Base-by-base conservation (phyloP, 805 yeast species). In the Lachancea kluyveri region DNA sequence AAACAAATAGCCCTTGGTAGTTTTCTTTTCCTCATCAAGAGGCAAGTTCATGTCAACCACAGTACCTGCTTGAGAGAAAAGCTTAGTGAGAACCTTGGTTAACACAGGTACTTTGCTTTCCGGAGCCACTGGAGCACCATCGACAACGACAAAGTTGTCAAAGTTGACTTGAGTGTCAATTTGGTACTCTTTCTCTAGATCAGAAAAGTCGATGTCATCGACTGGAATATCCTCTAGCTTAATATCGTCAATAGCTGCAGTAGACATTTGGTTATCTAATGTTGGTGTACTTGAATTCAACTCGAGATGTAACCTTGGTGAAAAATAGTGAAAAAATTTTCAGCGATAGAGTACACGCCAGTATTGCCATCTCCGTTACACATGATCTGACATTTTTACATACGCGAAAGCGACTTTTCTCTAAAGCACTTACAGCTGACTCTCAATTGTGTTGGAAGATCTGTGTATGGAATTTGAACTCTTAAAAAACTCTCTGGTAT, bases 41-140 rank as follows among this genome's bases (percentile, higher is more conserved):
- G 98, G 97, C 77, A 92, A 78, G 54, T 74, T 68, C 54, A 92
- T 71, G 33, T 86, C 90, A 28, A 72, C 52, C 13, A 92, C 77
- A 42, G 76, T 77, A 31, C 96, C 97, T 27, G 76, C 87, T 42
- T 74, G 72, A 28, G 75, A 64, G 53, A 92, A 79, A 33, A 86
- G 70, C 65, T 88, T 90, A 46, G 71, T 74, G 52, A 92, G 71
- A 26, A 94, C 96, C 59, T 85, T 88, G 46, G 78, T 72, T 54
- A 92, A 72, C 37, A 83, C 76, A 35, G 86, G 83, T 31, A 78
- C 83, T 63, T 92, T 92, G 32, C 85, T 59, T 55, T 80, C 94
- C 37, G 96, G 95, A 16, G 95, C 95, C 40, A 86, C 68, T 45
- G 99, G 99, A 8, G 95, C 88, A 28, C 98, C 98, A 57, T 87